Conservation (phyloP, 2,329 filamentous ascomycete genomes). For the Aspergillus fumigatiaffinis region DNA sequence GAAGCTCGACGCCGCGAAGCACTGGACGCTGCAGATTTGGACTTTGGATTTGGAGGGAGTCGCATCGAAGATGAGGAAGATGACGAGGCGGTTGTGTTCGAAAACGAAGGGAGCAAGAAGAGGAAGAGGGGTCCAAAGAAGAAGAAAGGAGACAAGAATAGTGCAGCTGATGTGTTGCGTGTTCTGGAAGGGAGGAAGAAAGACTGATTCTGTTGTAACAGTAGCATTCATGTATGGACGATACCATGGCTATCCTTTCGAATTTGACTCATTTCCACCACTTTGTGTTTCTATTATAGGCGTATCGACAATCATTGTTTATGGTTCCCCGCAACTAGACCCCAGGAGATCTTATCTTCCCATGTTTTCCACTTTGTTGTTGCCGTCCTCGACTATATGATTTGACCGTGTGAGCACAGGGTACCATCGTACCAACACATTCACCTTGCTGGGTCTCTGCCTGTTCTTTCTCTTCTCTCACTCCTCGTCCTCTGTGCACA, state of each 20-base stretch:
- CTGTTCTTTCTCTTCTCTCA: neutral
- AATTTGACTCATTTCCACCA: neutral
- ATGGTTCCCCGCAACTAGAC: neutral
- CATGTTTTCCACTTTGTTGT: neutral
- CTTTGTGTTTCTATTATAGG: neutral
- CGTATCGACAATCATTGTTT: neutral
- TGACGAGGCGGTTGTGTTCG: slow-evolving; percentile 63
- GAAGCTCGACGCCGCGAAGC: slow-evolving; percentile 55
- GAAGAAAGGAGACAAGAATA: slow-evolving; percentile 57
- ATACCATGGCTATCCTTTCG: neutral
- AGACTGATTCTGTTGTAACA: slow-evolving; percentile 17
- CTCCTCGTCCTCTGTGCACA: neutral
- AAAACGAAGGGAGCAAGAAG: slow-evolving; percentile 38
- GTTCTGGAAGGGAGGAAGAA: slow-evolving; percentile 65
- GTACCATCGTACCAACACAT: neutral
- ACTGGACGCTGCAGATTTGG: slow-evolving; percentile 84
- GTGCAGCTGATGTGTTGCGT: slow-evolving; percentile 71
- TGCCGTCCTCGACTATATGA: no score
- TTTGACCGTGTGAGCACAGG: slow-evolving; percentile 7
- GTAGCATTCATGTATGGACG: neutral
- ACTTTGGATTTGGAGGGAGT: slow-evolving; percentile 89
- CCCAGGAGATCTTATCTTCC: neutral
- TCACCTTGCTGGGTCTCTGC: neutral
- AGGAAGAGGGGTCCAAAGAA: slow-evolving; percentile 54
- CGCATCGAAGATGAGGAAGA: slow-evolving; percentile 86